Conservation (phyloP, 345 rosid genomes). For the Arabidopsis suecica region DNA sequence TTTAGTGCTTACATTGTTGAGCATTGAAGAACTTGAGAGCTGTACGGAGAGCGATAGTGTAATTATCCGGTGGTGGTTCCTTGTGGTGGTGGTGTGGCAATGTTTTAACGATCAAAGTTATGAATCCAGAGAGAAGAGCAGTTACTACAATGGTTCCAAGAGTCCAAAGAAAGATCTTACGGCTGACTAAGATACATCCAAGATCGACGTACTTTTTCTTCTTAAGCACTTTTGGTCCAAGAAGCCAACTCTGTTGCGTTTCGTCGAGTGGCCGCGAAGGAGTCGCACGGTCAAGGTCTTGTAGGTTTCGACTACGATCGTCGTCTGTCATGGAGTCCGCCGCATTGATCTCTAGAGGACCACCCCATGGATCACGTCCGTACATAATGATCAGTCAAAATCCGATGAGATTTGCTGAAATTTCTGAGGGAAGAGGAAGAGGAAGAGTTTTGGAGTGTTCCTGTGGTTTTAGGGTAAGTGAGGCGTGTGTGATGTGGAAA, state of each 20-base stretch:
- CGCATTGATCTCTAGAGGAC: conserved; percentile 83
- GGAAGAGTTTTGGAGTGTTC: conserved; percentile 4
- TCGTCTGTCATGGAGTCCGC: conserved; percentile 92
- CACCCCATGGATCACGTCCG: conserved; percentile 98
- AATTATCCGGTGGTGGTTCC: conserved; percentile 65
- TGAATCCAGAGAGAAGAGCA: conserved; percentile 63
- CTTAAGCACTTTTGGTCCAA: conserved; percentile 77
- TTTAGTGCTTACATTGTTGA: conserved; percentile 59
- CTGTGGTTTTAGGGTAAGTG: conserved; percentile 16
- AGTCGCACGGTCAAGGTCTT: conserved; percentile 77
- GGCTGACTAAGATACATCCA: conserved; percentile 88
- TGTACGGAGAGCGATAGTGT: conserved; percentile 79
- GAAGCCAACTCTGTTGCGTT: conserved; percentile 97
- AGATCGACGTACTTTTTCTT: conserved; percentile 94
- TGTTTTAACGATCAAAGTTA: conserved; percentile 68
- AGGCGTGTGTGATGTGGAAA: conserved; percentile 17
- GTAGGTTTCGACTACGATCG: conserved; percentile 77
- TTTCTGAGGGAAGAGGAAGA: conserved; percentile 14
- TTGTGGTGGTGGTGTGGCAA: conserved; percentile 70
- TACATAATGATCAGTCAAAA: conserved; percentile 56
- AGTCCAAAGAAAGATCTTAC: conserved; percentile 93
- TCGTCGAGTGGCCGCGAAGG: conserved; percentile 73
- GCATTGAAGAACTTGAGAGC: conserved; percentile 96
- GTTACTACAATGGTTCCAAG: conserved; percentile 61
- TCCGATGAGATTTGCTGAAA: conserved; percentile 4